Evolutionary conservation across 1,139 yeast species (phyloP).

Genomic region (Pneumocystis carinii): DNA sequence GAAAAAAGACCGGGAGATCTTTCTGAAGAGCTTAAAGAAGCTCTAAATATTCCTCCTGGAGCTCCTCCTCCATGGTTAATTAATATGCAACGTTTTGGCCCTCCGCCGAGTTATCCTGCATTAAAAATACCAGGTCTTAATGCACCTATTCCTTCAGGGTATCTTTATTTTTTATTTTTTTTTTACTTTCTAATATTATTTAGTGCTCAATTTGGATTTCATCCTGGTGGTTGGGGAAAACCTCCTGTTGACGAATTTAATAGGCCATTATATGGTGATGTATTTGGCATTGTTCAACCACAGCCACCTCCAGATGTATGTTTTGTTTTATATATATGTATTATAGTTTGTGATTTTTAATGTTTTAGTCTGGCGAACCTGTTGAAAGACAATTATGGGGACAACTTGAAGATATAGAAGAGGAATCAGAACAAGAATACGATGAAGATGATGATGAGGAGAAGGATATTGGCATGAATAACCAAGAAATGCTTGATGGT

Average conservation of each 20-base stretch:
- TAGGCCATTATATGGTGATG: slow-evolving; percentile 26
- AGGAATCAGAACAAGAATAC: slow-evolving; percentile 22
- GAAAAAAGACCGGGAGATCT: slow-evolving; percentile 54
- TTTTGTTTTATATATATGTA: slow-evolving; percentile 12
- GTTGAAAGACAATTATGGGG: slow-evolving; percentile 25
- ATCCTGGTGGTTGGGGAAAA: slow-evolving; percentile 31
- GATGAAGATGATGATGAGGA: slow-evolving; percentile 23
- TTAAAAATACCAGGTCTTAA: slow-evolving; percentile 44
- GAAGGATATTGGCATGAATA: slow-evolving; percentile 6
- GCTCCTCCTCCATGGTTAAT: slow-evolving; percentile 72
- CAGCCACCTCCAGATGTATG: slow-evolving; percentile 27
- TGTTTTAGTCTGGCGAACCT: slow-evolving; percentile 19
- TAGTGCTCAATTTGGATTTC: slow-evolving; percentile 26
- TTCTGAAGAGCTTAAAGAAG: slow-evolving; percentile 43
- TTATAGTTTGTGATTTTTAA: not conserved
- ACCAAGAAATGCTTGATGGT: slow-evolving; percentile 13
- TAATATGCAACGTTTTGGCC: slow-evolving; percentile 56
- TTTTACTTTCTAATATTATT: not conserved
- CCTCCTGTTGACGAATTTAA: slow-evolving; percentile 25
- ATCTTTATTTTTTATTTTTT: not conserved
- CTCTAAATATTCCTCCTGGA: slow-evolving; percentile 53
- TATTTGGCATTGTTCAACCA: slow-evolving; percentile 29
- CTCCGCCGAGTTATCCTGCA: slow-evolving; percentile 71
- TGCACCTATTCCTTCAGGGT: slow-evolving; percentile 27
- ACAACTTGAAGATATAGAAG: slow-evolving; percentile 22